These are phyloP conservation scores for Tricholoma terreum DNA, from an alignment of 768 basidiomycete species.

Conservation along the genomic window DNA sequence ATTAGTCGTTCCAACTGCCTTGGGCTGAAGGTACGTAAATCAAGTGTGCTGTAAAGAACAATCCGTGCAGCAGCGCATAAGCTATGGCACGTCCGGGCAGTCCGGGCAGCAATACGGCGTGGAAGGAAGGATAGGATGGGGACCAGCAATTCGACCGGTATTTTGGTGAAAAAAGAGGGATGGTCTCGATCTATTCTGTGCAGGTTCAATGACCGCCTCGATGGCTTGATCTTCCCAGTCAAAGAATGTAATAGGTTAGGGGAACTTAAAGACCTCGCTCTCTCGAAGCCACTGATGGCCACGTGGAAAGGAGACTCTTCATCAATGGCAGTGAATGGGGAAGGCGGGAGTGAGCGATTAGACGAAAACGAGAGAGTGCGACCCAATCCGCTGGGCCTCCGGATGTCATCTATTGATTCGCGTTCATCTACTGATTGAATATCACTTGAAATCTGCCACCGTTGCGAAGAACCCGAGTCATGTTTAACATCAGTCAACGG, in stretches of 20 bases:
- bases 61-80: constrained; percentile 32
- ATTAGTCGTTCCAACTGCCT: constrained; percentile 33
- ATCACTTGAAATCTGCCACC: constrained; percentile 12
- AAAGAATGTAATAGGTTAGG: constrained; percentile 34
- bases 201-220: constrained; percentile 8
- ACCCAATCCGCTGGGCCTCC: constrained; percentile 45
- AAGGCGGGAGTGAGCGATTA: constrained; percentile 34
- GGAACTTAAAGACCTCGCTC: constrained; percentile 34
- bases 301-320: constrained; percentile 18
- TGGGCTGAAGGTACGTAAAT: constrained; percentile 29
- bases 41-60: constrained; percentile 32
- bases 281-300: constrained; percentile 8
- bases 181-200: constrained; percentile 1
- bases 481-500: constrained; percentile 4
- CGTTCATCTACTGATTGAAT: constrained; percentile 13
- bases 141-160: constrained; percentile 34
- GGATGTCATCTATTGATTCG: constrained; percentile 38
- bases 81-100: constrained; percentile 30
- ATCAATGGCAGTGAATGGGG: constrained; percentile 24
- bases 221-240: constrained; percentile 15
- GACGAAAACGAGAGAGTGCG: constrained; percentile 35
- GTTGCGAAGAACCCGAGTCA: background rate
- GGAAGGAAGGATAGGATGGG: constrained; percentile 35
- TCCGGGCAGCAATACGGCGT: constrained; percentile 22
- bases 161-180: constrained; percentile 4